These are phyloP conservation scores for Cystobasidium slooffiae DNA, from an alignment of 1,284 basidiomycete genomes.

Conservation along the genomic window DNA sequence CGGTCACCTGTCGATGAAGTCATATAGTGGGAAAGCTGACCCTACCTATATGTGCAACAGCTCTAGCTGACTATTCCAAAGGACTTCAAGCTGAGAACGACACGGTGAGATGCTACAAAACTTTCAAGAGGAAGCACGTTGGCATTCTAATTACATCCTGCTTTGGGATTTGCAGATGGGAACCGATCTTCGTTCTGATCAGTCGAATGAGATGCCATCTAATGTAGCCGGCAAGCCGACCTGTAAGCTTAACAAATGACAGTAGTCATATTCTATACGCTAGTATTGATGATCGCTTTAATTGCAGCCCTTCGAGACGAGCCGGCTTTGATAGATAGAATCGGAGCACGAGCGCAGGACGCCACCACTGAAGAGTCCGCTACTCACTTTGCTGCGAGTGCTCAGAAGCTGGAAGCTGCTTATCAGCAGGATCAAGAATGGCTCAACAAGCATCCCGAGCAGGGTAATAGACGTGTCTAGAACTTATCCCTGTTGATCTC, in stretches of 20 bases:
- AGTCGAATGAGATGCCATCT: constrained; percentile 19
- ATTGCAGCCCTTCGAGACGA: constrained; percentile 20
- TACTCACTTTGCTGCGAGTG: constrained; percentile 15
- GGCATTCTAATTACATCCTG: not conserved
- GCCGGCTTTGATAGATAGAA: constrained; percentile 36
- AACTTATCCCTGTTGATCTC: not conserved
- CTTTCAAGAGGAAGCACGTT: not conserved
- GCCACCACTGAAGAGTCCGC: constrained; percentile 34
- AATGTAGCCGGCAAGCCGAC: constrained; percentile 33
- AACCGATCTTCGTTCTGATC: constrained; percentile 6
- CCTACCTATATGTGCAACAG: not conserved
- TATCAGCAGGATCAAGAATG: constrained; percentile 37
- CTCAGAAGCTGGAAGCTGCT: constrained; percentile 38
- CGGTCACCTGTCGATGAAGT: constrained; percentile 10
- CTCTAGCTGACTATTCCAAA: constrained; percentile 37
- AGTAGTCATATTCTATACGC: not conserved
- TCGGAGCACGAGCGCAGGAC: constrained; percentile 36
- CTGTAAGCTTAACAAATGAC: not conserved
- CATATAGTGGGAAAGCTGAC: not conserved
- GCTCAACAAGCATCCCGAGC: constrained; percentile 27
- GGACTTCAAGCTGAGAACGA: constrained; percentile 38
- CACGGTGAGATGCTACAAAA: not conserved
- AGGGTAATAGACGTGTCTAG: constrained; percentile 21
- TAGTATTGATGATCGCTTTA: not conserved
- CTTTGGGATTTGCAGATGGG: not conserved